Evolutionary conservation across 2,329 filamentous ascomycete genomes (phyloP).

Genomic region (Malbranchea cinnamomea): DNA sequence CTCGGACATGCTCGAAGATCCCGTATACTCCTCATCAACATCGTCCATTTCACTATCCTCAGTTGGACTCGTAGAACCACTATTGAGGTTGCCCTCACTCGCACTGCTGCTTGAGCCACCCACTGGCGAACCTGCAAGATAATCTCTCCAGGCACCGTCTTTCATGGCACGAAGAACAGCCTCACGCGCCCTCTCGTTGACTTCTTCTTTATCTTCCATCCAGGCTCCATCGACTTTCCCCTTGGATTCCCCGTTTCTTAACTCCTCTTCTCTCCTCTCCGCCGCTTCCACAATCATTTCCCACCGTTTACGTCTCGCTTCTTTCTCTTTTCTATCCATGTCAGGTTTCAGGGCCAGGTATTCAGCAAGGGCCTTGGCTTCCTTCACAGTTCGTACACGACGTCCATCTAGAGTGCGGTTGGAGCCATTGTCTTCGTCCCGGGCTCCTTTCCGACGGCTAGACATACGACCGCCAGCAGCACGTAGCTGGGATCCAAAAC

Average conservation of each 20-base stretch:
- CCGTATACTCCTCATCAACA: conserved; percentile 14
- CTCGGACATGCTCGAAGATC: conserved; percentile 14
- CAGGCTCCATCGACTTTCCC: conserved; percentile 67
- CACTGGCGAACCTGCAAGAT: conserved; percentile 22
- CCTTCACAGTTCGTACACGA: conserved; percentile 76
- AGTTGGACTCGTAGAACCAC: conserved; percentile 17
- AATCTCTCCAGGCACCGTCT: conserved; percentile 35
- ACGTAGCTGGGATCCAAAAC: conserved; percentile 91
- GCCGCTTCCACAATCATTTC: conserved; percentile 75
- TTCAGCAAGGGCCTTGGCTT: conserved; percentile 88
- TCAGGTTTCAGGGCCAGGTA: conserved; percentile 92
- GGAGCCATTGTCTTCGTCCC: conserved; percentile 72
- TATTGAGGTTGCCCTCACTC: conserved; percentile 16
- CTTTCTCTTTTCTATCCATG: conserved; percentile 89
- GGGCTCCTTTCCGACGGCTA: conserved; percentile 73
- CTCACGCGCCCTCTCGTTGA: conserved; percentile 67
- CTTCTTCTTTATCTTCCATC: conserved; percentile 90
- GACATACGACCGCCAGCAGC: conserved; percentile 97
- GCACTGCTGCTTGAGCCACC: conserved; percentile 24
- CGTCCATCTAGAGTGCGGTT: conserved; percentile 88
- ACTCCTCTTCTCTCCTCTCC: conserved; percentile 69
- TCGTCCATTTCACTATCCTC: conserved; percentile 26
- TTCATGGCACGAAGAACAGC: conserved; percentile 60
- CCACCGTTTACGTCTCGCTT: conserved; percentile 67
- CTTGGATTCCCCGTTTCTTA: conserved; percentile 53